Evolutionary conservation across 129 eudicot genomes (phyloP).

Genomic region (Artemisia tridentata): DNA sequence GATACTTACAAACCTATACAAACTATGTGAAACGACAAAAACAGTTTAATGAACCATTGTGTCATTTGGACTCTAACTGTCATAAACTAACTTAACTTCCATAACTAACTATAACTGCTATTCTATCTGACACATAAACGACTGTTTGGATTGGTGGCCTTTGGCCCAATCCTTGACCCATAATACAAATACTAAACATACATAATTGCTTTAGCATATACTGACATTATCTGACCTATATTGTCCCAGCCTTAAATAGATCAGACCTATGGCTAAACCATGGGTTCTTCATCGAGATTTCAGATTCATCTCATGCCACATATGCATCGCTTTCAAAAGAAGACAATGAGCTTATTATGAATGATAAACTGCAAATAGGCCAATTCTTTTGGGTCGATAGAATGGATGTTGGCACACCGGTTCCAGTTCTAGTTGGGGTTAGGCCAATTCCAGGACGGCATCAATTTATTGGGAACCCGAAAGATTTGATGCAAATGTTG

Average conservation of each 20-base stretch:
- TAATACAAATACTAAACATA: too few relatives aligned
- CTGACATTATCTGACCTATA: too few relatives aligned
- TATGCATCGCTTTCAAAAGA: slow-evolving; percentile 66
- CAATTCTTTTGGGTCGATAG: slow-evolving; percentile 85
- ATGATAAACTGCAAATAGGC: slow-evolving; percentile 79
- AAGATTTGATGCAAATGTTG: slow-evolving; percentile 88
- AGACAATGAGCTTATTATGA: slow-evolving; percentile 77
- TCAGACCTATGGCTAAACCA: slow-evolving; percentile 90
- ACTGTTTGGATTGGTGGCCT: too few relatives aligned
- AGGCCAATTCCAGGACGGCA: slow-evolving; percentile 86
- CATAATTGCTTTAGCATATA: too few relatives aligned
- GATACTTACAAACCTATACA: too few relatives aligned
- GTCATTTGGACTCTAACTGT: too few relatives aligned
- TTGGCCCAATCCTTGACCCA: too few relatives aligned
- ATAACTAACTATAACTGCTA: too few relatives aligned
- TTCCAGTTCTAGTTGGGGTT: slow-evolving; percentile 73
- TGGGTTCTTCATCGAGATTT: slow-evolving; percentile 89
- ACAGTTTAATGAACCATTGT: too few relatives aligned
- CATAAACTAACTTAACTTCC: too few relatives aligned
- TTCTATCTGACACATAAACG: too few relatives aligned
- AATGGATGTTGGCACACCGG: slow-evolving; percentile 74
- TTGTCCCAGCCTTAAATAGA: slow-evolving; percentile 85
- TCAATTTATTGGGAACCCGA: slow-evolving; percentile 74
- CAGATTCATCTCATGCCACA: slow-evolving; percentile 93
- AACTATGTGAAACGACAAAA: too few relatives aligned